phyloP scores from a whole-genome alignment of 2,329 filamentous ascomycete species.

The Cercospora nicotianae region DNA sequence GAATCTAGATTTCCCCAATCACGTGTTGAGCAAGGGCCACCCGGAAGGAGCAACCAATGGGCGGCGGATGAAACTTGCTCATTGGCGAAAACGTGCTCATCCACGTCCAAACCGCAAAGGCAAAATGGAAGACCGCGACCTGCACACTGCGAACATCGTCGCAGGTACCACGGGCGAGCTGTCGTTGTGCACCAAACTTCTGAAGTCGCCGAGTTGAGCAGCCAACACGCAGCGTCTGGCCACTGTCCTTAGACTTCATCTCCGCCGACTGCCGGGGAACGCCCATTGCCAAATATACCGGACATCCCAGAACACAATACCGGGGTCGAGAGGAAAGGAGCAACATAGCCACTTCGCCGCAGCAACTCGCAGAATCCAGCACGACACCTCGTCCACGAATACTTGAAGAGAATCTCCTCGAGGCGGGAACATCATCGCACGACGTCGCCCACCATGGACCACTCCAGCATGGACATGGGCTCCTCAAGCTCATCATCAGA shows the following conservation, averaged over 20 bases:
- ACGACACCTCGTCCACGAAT: neutral
- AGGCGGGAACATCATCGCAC: neutral
- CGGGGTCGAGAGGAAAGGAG: neutral
- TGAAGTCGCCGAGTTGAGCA: neutral
- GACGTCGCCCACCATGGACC: neutral
- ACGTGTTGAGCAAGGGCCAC: neutral
- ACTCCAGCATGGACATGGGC: slow-evolving; percentile 15
- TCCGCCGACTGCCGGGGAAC: neutral
- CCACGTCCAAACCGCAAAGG: neutral
- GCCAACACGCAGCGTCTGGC: neutral
- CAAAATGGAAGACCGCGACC: neutral
- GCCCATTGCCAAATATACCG: slow-evolving; percentile 1
- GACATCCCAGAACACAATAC: neutral
- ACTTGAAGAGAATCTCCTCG: neutral
- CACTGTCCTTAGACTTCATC: neutral
- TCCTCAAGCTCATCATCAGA: neutral
- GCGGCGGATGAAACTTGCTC: slow-evolving; percentile 2
- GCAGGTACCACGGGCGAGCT: neutral
- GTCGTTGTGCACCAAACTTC: neutral
- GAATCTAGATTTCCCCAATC: neutral
- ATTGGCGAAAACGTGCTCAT: slow-evolving; percentile 3
- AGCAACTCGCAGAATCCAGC: neutral
- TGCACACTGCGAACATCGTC: neutral
- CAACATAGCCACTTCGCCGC: neutral
- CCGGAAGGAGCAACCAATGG: neutral